A percentile compares a stretch with the other conserved stretches of the same genome.
phyloP scores from a whole-genome alignment of 2,329 filamentous ascomycete genomes.

The Fusarium transvaalense region DNA sequence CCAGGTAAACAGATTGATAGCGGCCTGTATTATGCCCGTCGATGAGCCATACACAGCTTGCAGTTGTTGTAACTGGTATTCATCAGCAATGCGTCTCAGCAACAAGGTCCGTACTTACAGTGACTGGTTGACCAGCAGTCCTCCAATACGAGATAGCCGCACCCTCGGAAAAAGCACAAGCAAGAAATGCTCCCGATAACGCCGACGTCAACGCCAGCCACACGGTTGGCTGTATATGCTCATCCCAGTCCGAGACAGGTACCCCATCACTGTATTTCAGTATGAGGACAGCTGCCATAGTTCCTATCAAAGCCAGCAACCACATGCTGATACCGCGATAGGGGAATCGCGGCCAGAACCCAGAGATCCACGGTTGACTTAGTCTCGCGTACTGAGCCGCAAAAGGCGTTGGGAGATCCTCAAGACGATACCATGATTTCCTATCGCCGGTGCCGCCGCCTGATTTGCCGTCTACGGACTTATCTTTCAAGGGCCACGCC shows the following conservation, averaged over 20 bases:
- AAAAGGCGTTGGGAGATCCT: constrained; percentile 11
- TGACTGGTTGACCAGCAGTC: constrained; percentile 32
- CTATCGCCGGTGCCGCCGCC: background rate
- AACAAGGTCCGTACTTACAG: background rate
- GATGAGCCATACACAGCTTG: constrained; percentile 39
- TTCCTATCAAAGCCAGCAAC: constrained; percentile 32
- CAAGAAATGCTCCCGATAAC: constrained; percentile 36
- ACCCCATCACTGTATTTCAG: constrained; percentile 38
- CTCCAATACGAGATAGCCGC: constrained; percentile 43
- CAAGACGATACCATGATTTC: constrained; percentile 29
- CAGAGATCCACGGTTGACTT: constrained; percentile 38
- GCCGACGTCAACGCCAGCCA: constrained; percentile 43
- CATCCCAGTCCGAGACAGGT: constrained; percentile 33
- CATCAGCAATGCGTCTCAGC: background rate
- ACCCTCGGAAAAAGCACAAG: constrained; percentile 36
- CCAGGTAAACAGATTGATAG: constrained; percentile 28
- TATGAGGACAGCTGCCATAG: constrained; percentile 29
- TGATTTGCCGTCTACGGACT: background rate
- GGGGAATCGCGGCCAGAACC: constrained; percentile 39
- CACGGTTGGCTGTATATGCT: constrained; percentile 37
- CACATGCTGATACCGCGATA: constrained; percentile 34
- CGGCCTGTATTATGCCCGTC: constrained; percentile 35
- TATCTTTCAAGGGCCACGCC: constrained; percentile 35
- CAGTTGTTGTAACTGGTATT: constrained; percentile 26
- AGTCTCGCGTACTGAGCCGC: constrained; percentile 21